phyloP scores from a whole-genome alignment of 176 grass and related monocot genomes.

The bread wheat (Triticum aestivum) region DNA sequence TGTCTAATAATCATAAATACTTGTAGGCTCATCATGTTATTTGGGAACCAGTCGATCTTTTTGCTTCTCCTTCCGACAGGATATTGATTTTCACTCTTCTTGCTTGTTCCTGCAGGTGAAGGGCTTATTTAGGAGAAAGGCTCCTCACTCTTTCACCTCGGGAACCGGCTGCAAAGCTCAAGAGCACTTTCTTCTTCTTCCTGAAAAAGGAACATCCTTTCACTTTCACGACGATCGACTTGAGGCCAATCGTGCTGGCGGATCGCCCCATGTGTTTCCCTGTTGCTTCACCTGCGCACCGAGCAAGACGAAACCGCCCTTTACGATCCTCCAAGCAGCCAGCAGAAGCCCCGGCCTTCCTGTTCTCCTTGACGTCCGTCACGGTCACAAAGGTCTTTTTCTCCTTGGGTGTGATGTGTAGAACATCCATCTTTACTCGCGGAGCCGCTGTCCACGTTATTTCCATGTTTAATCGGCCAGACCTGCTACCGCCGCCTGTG shows the following conservation, averaged over 20 bases:
- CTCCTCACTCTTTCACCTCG: neutral
- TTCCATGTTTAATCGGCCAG: too few relatives aligned
- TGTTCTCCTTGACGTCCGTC: neutral
- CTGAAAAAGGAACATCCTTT: neutral
- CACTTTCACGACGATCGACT: neutral
- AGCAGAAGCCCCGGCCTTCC: neutral
- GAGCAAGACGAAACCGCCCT: neutral
- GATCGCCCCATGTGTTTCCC: neutral
- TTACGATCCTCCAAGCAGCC: neutral
- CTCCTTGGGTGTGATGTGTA: too few relatives aligned
- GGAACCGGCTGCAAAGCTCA: neutral
- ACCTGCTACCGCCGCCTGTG: too few relatives aligned
- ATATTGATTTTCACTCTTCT: neutral
- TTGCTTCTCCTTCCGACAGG: neutral
- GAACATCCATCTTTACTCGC: too few relatives aligned
- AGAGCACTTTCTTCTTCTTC: constrained; percentile 9
- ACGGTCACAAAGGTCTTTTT: neutral
- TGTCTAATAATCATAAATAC: neutral
- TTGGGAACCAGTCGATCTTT: neutral
- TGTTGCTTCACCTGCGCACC: neutral
- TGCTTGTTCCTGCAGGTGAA: neutral
- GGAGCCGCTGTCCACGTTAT: too few relatives aligned
- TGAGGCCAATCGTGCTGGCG: neutral
- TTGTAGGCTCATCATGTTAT: neutral
- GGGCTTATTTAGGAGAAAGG: neutral